Evolutionary conservation across 371 early-diverging fungal species (phyloP).

Genomic region (Saksenaea oblongispora): DNA sequence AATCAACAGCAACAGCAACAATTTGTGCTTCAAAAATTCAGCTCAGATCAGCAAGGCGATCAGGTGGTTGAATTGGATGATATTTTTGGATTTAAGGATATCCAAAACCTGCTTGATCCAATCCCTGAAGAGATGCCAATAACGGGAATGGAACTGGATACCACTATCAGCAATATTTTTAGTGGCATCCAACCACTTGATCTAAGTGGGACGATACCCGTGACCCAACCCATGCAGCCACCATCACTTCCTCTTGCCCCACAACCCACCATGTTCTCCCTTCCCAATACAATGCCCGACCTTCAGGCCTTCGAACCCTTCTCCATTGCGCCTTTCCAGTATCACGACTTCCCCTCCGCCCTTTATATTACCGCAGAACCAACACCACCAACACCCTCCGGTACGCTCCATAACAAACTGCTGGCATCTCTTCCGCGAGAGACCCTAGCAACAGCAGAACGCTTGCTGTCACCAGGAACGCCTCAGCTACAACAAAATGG

Average conservation of each 20-base stretch:
- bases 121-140: not conserved
- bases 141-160: not conserved
- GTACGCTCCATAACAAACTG: slow-evolving; percentile 31
- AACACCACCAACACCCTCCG: slow-evolving; percentile 30
- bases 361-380: slow-evolving; percentile 28
- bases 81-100: slow-evolving; percentile 31
- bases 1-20: slow-evolving; percentile 2
- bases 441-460: slow-evolving; percentile 35
- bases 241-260: not conserved
- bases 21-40: slow-evolving; percentile 43
- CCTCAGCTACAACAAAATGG: not conserved
- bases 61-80: slow-evolving; percentile 44
- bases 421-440: slow-evolving; percentile 34
- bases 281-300: not conserved
- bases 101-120: not conserved
- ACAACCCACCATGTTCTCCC: not conserved
- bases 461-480: slow-evolving; percentile 23
- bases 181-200: not conserved
- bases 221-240: not conserved
- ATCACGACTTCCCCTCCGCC: slow-evolving; percentile 3
- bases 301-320: not conserved
- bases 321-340: not conserved
- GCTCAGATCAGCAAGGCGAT: slow-evolving; percentile 50
- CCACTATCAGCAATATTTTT: not conserved
- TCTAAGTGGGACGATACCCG: not conserved